Percentiles rank a stretch among this genome's conserved stretches.
These are phyloP conservation scores for Besnoitia besnoiti DNA, from an alignment of 169 alveolate species.

Conservation along the genomic window DNA sequence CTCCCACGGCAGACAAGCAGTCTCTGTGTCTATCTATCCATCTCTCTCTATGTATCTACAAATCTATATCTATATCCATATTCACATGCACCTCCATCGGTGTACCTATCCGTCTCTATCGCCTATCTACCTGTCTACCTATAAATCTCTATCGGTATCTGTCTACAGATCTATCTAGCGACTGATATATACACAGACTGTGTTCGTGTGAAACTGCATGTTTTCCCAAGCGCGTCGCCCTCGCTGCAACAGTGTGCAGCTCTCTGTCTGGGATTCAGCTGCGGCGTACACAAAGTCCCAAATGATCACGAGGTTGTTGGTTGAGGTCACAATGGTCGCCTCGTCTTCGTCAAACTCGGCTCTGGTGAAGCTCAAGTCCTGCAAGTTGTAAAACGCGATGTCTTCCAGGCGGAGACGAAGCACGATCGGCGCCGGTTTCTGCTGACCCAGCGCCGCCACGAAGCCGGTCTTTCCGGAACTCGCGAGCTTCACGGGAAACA, in stretches of 20 bases:
- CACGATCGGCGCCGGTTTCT: constrained; percentile 79
- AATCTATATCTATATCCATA: too few relatives aligned
- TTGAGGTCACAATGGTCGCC: constrained; percentile 46
- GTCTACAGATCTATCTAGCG: background rate
- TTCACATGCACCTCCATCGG: too few relatives aligned
- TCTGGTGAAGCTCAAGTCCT: constrained; percentile 76
- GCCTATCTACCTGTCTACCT: too few relatives aligned
- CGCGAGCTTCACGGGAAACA: constrained; percentile 72
- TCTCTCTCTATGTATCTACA: too few relatives aligned
- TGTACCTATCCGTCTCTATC: background rate
- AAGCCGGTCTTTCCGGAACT: constrained; percentile 71
- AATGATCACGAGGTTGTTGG: constrained; percentile 59
- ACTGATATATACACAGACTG: background rate
- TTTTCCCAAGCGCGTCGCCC: background rate
- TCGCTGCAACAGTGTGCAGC: background rate
- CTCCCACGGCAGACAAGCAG: too few relatives aligned
- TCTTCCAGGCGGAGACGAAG: constrained; percentile 78
- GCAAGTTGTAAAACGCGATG: constrained; percentile 72
- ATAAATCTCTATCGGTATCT: too few relatives aligned
- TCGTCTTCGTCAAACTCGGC: constrained; percentile 81
- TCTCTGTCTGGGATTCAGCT: too few relatives aligned
- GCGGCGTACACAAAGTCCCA: constrained; percentile 62
- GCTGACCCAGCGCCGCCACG: constrained; percentile 73
- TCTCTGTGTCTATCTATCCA: too few relatives aligned
- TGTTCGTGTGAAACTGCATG: background rate